Conservation (phyloP, 2,329 filamentous ascomycete species). For the Phialophora macrospora region DNA sequence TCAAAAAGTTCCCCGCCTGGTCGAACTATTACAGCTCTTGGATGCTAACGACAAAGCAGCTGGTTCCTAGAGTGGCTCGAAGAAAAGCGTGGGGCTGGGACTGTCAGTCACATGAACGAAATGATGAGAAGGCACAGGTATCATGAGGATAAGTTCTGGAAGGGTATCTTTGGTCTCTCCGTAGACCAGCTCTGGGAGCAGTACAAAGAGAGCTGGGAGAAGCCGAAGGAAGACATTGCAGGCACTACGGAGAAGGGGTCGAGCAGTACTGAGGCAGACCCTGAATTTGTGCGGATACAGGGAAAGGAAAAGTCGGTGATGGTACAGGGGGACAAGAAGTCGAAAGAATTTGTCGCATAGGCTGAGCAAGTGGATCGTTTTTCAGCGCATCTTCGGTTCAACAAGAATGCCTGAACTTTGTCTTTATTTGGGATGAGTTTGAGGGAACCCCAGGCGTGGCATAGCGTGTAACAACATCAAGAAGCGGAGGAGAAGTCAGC, state of each 20-base stretch:
- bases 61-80: slow-evolving; percentile 92
- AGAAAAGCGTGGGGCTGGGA: slow-evolving; percentile 63
- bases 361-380: not conserved
- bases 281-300: not conserved
- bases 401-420: not conserved
- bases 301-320: slow-evolving; percentile 14
- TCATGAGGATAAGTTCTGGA: slow-evolving; percentile 70
- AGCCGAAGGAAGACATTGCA: slow-evolving; percentile 36
- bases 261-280: slow-evolving; percentile 12
- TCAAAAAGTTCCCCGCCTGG: not conserved
- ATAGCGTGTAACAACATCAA: not conserved
- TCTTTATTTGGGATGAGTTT: not conserved
- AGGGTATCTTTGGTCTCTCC: slow-evolving; percentile 66
- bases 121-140: slow-evolving; percentile 68
- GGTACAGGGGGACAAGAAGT: slow-evolving; percentile 11
- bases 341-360: slow-evolving; percentile 23
- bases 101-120: slow-evolving; percentile 68
- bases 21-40: not conserved
- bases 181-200: slow-evolving; percentile 75
- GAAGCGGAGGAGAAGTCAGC: not conserved
- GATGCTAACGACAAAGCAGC: not conserved
- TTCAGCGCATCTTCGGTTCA: not conserved
- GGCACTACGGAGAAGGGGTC: slow-evolving; percentile 7
- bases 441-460: not conserved
- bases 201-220: slow-evolving; percentile 63